Percentiles rank a stretch among this genome's conserved stretches.
Evolutionary conservation across 148 eudicot genomes (phyloP).

Genomic region (Dysphania ambrosioides): DNA sequence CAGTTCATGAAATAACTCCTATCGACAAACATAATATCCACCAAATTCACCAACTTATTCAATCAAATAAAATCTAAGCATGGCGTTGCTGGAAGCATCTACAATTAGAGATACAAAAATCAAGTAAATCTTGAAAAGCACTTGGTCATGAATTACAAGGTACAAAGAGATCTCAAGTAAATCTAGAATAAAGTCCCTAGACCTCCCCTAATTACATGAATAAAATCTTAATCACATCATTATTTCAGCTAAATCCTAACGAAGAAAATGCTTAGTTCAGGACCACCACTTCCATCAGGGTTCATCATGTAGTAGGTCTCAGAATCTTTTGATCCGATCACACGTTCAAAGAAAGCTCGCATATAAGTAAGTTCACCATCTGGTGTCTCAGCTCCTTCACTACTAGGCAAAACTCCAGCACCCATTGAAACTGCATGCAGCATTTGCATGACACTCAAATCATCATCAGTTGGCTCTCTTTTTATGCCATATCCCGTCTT

Average conservation of each 20-base stretch:
- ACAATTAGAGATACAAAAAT: conserved; percentile 3
- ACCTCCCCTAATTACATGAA: background rate
- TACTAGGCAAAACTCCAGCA: conserved; percentile 69
- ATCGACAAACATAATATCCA: too few relatives aligned
- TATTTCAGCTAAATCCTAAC: conserved; percentile 41
- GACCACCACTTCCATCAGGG: conserved; percentile 74
- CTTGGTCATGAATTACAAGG: background rate
- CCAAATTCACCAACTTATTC: too few relatives aligned
- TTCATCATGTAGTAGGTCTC: conserved; percentile 90
- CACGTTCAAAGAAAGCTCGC: conserved; percentile 73
- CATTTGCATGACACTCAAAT: conserved; percentile 60
- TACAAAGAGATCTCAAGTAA: background rate
- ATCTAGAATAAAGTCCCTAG: background rate
- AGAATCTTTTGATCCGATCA: conserved; percentile 71
- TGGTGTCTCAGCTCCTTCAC: conserved; percentile 29
- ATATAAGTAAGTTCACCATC: conserved; percentile 83
- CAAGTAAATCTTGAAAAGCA: too few relatives aligned
- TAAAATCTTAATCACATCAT: background rate
- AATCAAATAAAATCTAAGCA: background rate
- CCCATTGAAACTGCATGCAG: conserved; percentile 83
- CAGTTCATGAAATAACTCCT: too few relatives aligned
- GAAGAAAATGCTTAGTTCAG: conserved; percentile 86
- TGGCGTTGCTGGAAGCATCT: conserved; percentile 2
- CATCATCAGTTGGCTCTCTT: conserved; percentile 76
- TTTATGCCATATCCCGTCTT: conserved; percentile 75